phyloP scores from a whole-genome alignment of 306 rosid species.

The Inga laurina region DNA sequence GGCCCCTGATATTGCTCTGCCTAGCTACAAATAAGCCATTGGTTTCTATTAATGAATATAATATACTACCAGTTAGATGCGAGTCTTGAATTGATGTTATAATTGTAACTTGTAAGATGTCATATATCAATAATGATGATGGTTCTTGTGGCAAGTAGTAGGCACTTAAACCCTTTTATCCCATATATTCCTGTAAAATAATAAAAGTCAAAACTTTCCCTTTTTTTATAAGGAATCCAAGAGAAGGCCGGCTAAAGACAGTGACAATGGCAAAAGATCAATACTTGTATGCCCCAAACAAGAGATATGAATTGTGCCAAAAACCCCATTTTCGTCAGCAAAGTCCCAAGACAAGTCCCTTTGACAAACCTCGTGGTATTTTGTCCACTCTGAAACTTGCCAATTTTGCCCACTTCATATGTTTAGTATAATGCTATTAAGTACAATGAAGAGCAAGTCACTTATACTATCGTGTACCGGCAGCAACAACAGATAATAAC shows the following conservation, averaged over 20 bases:
- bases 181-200: background rate
- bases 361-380: background rate
- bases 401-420: background rate
- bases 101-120: too few relatives aligned
- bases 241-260: background rate
- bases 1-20: background rate
- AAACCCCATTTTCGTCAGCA: background rate
- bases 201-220: background rate
- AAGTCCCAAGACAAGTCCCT: background rate
- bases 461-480: background rate
- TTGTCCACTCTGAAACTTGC: background rate
- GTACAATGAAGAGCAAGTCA: background rate
- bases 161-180: background rate
- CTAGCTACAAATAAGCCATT: background rate
- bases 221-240: background rate
- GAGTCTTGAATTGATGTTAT: too few relatives aligned
- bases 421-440: background rate
- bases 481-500: background rate
- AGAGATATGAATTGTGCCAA: background rate
- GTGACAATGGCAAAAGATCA: background rate
- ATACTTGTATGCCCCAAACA: background rate
- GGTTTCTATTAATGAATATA: background rate
- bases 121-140: background rate
- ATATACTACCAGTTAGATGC: background rate
- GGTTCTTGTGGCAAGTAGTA: too few relatives aligned